Evolutionary conservation across 2,329 filamentous ascomycete species (phyloP).

Genomic region (Verticillium dahliae): DNA sequence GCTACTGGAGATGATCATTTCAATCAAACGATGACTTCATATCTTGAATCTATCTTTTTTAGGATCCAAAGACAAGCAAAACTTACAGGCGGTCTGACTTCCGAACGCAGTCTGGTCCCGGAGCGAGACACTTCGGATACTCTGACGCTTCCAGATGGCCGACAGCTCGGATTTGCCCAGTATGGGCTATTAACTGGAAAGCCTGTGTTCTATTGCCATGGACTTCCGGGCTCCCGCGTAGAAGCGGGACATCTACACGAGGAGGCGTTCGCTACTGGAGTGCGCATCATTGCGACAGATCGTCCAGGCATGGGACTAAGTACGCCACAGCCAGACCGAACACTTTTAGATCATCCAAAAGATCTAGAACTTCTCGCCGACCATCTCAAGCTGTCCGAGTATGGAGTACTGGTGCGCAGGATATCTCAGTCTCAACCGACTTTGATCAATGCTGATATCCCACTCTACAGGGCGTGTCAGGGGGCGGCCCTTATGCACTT

Average conservation of each 20-base stretch:
- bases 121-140: slow-evolving; percentile 13
- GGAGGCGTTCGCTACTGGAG: slow-evolving; percentile 15
- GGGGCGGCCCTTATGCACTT: slow-evolving; percentile 15
- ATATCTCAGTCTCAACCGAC: fast-evolving
- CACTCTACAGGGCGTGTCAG: slow-evolving; percentile 10
- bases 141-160: slow-evolving; percentile 30
- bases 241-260: slow-evolving; percentile 22
- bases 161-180: slow-evolving; percentile 31
- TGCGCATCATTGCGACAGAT: slow-evolving; percentile 30
- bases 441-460: neutral
- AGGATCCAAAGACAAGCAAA: too few relatives aligned
- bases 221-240: slow-evolving; percentile 32
- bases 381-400: slow-evolving; percentile 5
- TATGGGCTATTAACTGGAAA: slow-evolving; percentile 23
- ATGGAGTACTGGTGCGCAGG: slow-evolving; percentile 5
- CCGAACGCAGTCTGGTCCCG: slow-evolving; percentile 4
- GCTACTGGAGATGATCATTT: too few relatives aligned
- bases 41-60: too few relatives aligned
- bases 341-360: slow-evolving; percentile 18
- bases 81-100: neutral
- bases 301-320: slow-evolving; percentile 36
- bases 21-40: too few relatives aligned
- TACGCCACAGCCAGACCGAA: slow-evolving; percentile 22
- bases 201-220: slow-evolving; percentile 34
- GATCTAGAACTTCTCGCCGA: slow-evolving; percentile 7